Base-by-base conservation (phyloP, 208 protist species). In the Porcisia hertigi region DNA sequence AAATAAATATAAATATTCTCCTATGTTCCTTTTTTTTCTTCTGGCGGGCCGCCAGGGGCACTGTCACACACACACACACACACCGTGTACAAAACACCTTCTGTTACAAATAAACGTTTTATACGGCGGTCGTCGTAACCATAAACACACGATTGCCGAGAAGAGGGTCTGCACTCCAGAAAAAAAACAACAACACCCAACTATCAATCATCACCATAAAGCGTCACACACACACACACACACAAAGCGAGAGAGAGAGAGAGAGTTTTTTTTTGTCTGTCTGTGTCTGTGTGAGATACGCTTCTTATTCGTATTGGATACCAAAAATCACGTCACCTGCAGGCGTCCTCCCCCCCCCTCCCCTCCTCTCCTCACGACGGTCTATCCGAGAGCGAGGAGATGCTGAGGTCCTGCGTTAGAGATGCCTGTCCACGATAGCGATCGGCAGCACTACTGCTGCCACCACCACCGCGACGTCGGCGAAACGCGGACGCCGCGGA, bases 371-470 rank as follows among this genome's bases (percentile, higher is more conserved):
- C 3, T 72, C 45, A 75, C 71, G 41, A 23, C 34, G 57, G 25
- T 9, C 45, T 55, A 49, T 71, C 65, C 12, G 49, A n/a, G 11
- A 65, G 54, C 3, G 73, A 82, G 30, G 73, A 82, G 2, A 82
- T 30, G 43, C 78, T 78, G 5, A 82, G 69, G 66, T 78, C 78
- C 45, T 77, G 78, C 41, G 78, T 82, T n/a, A 82, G 53, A 41
- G 78, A 82, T 41, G 78, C 14, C 4, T 75, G 47, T 3, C 65
- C 59, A 16, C 23, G 59, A 47, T 77, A 75, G 18, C 73, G 78
- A 16, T 78, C 78, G 0, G n/a, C 64, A 30, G 55, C 62, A 2
- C 43, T 36, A 20, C 70, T 58, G 39, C 45, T 47, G 43, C 58
- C 52, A 64, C 71, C 69, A 5, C 67, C 73, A 45, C 75, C 63